Conservation (phyloP, 1,139 yeast genomes). For the Candida gigantensis region DNA sequence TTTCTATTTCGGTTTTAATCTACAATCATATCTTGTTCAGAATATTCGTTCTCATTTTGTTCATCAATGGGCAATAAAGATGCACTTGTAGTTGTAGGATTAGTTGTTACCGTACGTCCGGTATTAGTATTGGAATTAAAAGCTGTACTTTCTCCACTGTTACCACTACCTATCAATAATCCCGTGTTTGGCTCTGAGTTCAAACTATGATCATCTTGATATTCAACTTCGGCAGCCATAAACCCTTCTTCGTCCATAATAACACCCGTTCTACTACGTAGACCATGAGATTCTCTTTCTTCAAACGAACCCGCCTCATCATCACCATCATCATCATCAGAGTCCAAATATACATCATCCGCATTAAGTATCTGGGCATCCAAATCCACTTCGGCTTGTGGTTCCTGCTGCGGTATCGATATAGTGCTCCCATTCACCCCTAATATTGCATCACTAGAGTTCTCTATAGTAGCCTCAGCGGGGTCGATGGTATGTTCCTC, state of each 20-base stretch:
- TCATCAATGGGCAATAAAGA: conserved; percentile 13
- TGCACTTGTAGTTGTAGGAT: conserved; percentile 21
- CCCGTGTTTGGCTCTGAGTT: conserved; percentile 18
- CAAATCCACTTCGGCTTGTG: conserved; percentile 32
- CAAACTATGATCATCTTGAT: conserved; percentile 54
- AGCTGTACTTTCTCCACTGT: conserved; percentile 9
- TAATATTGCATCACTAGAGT: conserved; percentile 11
- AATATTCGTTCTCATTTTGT: conserved; percentile 19
- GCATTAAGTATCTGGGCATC: conserved; percentile 51
- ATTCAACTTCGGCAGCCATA: conserved; percentile 62
- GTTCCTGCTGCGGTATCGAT: conserved; percentile 4
- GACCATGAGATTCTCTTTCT: conserved; percentile 13
- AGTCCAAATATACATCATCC: conserved; percentile 20
- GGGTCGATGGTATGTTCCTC: conserved; percentile 6
- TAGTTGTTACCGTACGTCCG: conserved; percentile 22
- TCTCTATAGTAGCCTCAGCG: conserved; percentile 12
- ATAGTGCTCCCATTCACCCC: conserved; percentile 10
- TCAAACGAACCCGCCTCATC: conserved; percentile 8
- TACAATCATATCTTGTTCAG: conserved; percentile 47
- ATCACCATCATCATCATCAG: conserved; percentile 36
- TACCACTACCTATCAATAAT: conserved; percentile 23
- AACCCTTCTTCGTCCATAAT: conserved; percentile 39
- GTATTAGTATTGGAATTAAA: conserved; percentile 17
- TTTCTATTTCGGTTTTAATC: conserved; percentile 6
- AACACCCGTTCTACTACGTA: conserved; percentile 12